Percentiles rank a stretch among this genome's conserved stretches.
phyloP scores from a whole-genome alignment of 2,329 filamentous ascomycete genomes.

The Geoglossum cookeanum region DNA sequence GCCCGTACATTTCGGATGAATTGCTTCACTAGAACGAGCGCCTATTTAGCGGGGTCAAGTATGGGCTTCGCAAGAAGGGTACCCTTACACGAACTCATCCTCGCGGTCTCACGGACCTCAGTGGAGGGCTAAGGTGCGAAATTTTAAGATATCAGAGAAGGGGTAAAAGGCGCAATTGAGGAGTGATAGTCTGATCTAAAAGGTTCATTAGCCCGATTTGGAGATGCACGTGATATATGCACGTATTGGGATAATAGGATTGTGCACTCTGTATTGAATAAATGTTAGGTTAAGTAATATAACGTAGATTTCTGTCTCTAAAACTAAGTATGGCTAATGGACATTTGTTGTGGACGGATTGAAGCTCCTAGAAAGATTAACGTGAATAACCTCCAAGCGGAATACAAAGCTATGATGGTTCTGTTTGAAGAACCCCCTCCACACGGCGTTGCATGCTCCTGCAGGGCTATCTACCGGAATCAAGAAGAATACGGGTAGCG shows the following conservation, averaged over 20 bases:
- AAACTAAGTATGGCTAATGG: too few species aligned
- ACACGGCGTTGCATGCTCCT: not conserved
- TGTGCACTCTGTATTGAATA: too few species aligned
- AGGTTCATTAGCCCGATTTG: not conserved
- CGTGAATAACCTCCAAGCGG: too few species aligned
- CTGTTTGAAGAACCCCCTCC: not conserved
- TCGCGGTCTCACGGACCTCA: constrained; percentile 29
- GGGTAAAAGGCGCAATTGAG: constrained; percentile 7
- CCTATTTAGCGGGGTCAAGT: constrained; percentile 14
- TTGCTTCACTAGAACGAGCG: constrained; percentile 60
- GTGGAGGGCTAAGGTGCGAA: constrained; percentile 14
- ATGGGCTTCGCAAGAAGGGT: constrained; percentile 5
- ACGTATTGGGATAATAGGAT: too few species aligned
- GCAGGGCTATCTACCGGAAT: not conserved
- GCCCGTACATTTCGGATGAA: constrained; percentile 98
- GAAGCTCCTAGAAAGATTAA: too few species aligned
- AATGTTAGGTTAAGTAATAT: too few species aligned
- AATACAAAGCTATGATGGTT: too few species aligned
- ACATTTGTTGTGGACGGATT: too few species aligned
- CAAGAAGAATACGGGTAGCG: not conserved
- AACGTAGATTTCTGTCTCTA: not conserved
- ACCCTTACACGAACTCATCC: constrained; percentile 37
- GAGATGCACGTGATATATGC: not conserved
- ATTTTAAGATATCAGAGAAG: constrained; percentile 6
- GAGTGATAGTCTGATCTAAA: not conserved